Conservation (phyloP, 257 asterid genomes). For the Mitragyna speciosa region DNA sequence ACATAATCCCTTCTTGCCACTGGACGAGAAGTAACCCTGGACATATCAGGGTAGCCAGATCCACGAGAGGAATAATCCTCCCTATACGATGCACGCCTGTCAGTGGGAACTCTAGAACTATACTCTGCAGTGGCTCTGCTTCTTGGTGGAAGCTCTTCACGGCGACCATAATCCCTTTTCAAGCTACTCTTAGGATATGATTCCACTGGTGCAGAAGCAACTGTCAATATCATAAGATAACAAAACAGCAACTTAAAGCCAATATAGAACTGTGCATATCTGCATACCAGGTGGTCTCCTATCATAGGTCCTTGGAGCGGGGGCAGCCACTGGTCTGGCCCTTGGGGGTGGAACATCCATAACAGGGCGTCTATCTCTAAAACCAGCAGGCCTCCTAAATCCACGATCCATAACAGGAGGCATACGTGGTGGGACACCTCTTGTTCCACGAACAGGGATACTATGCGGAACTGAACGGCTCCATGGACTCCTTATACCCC, state of each 20-base stretch:
- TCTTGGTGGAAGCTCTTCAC: slow-evolving; percentile 73
- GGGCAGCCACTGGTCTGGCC: slow-evolving; percentile 67
- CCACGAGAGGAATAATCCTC: slow-evolving; percentile 81
- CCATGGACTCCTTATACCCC: slow-evolving; percentile 71
- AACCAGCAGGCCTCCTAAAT: slow-evolving; percentile 55
- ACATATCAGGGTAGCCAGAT: slow-evolving; percentile 68
- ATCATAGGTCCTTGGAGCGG: slow-evolving; percentile 80
- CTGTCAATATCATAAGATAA: slow-evolving; percentile 4
- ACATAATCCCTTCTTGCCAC: slow-evolving; percentile 72
- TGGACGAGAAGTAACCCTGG: slow-evolving; percentile 70
- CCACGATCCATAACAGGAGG: slow-evolving; percentile 65
- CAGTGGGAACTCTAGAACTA: slow-evolving; percentile 59
- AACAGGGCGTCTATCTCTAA: slow-evolving; percentile 75
- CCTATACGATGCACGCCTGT: slow-evolving; percentile 64
- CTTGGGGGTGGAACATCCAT: slow-evolving; percentile 73
- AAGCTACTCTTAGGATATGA: slow-evolving; percentile 65
- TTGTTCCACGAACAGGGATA: slow-evolving; percentile 53
- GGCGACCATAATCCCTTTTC: slow-evolving; percentile 79
- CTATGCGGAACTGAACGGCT: slow-evolving; percentile 56
- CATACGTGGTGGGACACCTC: slow-evolving; percentile 55
- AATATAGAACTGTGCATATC: slow-evolving; percentile 5
- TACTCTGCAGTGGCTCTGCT: slow-evolving; percentile 73
- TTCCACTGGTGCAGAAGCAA: slow-evolving; percentile 43
- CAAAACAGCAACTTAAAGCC: slow-evolving; percentile 15
- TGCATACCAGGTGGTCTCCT: slow-evolving; percentile 86